phyloP scores from a whole-genome alignment of 805 yeast species.

The Ogataea corticis region DNA sequence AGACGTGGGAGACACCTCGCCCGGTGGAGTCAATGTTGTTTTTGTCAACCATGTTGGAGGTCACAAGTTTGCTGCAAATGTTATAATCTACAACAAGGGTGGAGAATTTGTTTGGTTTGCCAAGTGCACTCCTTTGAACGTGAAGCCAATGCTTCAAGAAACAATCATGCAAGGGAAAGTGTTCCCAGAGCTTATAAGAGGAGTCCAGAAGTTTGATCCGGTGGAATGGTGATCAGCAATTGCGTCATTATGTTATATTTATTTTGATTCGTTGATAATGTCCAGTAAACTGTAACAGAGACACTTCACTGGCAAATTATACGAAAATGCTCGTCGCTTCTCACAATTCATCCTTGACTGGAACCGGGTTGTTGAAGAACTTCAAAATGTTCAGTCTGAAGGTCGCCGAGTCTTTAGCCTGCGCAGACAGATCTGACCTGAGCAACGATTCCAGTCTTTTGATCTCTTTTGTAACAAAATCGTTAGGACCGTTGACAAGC shows the following conservation, averaged over 20 bases:
- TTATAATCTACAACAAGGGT: slow-evolving; percentile 66
- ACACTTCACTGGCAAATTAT: too few relatives aligned
- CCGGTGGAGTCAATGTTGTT: slow-evolving; percentile 70
- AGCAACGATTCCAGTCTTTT: slow-evolving; percentile 47
- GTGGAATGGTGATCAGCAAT: slow-evolving; percentile 50
- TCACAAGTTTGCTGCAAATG: slow-evolving; percentile 91
- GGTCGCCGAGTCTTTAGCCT: slow-evolving; percentile 51
- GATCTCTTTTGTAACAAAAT: slow-evolving; percentile 46
- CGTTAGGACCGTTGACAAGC: slow-evolving; percentile 43
- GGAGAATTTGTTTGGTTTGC: slow-evolving; percentile 91
- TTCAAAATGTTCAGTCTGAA: slow-evolving; percentile 52
- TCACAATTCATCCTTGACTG: slow-evolving; percentile 19
- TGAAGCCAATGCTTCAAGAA: slow-evolving; percentile 71
- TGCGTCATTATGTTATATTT: too few relatives aligned
- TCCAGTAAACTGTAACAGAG: too few relatives aligned
- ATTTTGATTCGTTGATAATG: background rate
- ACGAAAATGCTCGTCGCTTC: background rate
- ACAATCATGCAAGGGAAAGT: slow-evolving; percentile 69
- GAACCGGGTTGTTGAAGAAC: slow-evolving; percentile 27
- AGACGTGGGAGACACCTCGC: slow-evolving; percentile 73
- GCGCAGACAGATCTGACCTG: slow-evolving; percentile 37
- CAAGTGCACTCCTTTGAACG: slow-evolving; percentile 75
- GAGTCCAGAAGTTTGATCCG: slow-evolving; percentile 52
- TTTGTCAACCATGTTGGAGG: slow-evolving; percentile 92
- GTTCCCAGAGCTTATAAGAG: slow-evolving; percentile 68